These are phyloP conservation scores for Hordeum vulgare DNA, from an alignment of 176 grass and related monocot species.

Conservation along the genomic window DNA sequence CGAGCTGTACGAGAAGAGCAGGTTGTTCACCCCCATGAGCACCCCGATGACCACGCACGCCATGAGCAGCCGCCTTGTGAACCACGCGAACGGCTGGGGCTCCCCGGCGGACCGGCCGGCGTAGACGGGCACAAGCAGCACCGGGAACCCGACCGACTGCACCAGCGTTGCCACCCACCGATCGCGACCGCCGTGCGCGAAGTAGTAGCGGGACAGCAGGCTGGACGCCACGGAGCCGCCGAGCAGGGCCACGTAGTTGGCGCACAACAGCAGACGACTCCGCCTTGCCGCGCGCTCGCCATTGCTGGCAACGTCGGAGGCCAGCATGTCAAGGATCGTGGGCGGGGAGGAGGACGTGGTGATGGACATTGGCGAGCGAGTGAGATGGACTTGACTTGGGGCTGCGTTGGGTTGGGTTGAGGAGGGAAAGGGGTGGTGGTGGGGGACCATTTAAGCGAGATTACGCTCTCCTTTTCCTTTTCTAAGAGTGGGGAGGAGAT, in stretches of 20 bases:
- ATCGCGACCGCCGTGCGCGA: conserved; percentile 64
- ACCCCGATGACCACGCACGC: conserved; percentile 60
- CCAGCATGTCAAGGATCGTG: conserved; percentile 23
- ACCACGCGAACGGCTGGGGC: conserved; percentile 38
- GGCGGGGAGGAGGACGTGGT: conserved; percentile 8
- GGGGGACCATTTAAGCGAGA: conserved; percentile 48
- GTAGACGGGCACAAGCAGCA: conserved; percentile 65
- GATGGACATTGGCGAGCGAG: conserved; percentile 30
- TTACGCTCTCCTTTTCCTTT: not conserved
- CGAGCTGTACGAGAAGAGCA: conserved; percentile 71
- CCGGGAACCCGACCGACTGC: conserved; percentile 81
- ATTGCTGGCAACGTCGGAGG: not conserved
- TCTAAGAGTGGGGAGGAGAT: conserved; percentile 7
- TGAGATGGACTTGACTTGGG: not conserved
- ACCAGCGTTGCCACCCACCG: conserved; percentile 87
- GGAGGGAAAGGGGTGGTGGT: conserved; percentile 2
- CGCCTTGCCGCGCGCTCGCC: not conserved
- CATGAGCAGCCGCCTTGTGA: conserved; percentile 43
- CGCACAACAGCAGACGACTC: conserved; percentile 26
- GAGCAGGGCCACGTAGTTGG: conserved; percentile 66
- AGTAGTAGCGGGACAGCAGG: conserved; percentile 87
- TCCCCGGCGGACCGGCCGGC: conserved; percentile 19
- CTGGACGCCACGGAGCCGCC: conserved; percentile 69
- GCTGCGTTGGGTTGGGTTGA: not conserved
- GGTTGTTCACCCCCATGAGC: conserved; percentile 89